Conservation (phyloP, 2,329 filamentous ascomycete species). For the Calonectria crousiana region DNA sequence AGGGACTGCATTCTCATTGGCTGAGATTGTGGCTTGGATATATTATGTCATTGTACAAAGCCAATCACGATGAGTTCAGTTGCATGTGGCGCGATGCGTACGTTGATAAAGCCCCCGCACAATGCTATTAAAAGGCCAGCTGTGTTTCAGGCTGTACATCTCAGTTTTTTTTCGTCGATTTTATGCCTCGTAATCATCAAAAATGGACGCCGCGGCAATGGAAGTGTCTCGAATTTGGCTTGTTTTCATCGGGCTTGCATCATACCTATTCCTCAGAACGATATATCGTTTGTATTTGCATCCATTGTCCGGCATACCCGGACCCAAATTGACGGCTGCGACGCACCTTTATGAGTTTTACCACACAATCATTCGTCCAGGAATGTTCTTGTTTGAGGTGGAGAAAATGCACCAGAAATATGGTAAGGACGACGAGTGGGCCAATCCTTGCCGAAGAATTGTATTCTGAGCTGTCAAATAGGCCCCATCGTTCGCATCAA, state of each 20-base stretch:
- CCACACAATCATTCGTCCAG: neutral
- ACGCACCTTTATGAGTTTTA: neutral
- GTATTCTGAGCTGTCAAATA: neutral
- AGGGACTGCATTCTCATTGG: neutral
- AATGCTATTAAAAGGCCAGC: neutral
- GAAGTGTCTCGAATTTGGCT: neutral
- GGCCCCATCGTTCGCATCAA: neutral
- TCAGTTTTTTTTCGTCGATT: neutral
- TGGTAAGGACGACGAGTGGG: neutral
- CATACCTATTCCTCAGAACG: neutral
- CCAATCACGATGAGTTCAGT: neutral
- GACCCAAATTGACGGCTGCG: neutral
- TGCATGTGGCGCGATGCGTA: neutral
- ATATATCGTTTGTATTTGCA: neutral
- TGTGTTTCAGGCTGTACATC: neutral
- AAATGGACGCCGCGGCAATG: neutral
- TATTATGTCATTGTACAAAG: neutral
- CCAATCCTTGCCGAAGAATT: neutral
- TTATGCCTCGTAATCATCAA: neutral
- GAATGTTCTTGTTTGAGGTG: neutral
- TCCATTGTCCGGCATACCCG: neutral
- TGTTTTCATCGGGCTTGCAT: neutral
- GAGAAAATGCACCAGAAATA: neutral
- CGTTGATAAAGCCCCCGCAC: neutral
- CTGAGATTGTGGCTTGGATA: neutral